A percentile compares a stretch with the other conserved stretches of the same genome.
Conservation (phyloP, 2,329 filamentous ascomycete genomes). For the Albifimbria verrucaria region DNA sequence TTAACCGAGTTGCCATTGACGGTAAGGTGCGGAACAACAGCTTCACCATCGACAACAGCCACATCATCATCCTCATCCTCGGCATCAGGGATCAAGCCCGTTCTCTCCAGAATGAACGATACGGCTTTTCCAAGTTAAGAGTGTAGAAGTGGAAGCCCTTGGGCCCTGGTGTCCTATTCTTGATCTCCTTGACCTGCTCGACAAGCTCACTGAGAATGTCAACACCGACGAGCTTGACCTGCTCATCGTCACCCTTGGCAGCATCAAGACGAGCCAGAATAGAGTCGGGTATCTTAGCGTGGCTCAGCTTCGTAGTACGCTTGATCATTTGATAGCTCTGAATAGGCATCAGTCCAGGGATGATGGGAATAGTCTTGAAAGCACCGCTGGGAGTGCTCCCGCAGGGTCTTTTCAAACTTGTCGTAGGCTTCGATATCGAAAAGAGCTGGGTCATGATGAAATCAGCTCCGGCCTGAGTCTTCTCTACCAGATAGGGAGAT, state of each 20-base stretch:
- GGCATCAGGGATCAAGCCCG: slow-evolving; percentile 71
- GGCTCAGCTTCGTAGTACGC: slow-evolving; percentile 89
- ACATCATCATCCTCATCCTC: slow-evolving; percentile 52
- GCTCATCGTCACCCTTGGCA: slow-evolving; percentile 76
- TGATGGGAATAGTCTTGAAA: slow-evolving; percentile 84
- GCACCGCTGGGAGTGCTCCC: slow-evolving; percentile 78
- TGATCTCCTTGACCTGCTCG: slow-evolving; percentile 67
- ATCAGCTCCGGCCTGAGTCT: slow-evolving; percentile 86
- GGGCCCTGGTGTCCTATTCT: slow-evolving; percentile 53
- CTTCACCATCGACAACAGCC: slow-evolving; percentile 44
- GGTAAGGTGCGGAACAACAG: slow-evolving; percentile 25
- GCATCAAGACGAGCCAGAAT: slow-evolving; percentile 68
- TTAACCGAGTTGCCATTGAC: slow-evolving; percentile 46
- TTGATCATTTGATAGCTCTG: slow-evolving; percentile 97
- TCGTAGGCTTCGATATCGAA: slow-evolving; percentile 85
- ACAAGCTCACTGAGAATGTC: slow-evolving; percentile 84
- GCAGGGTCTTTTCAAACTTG: slow-evolving; percentile 71
- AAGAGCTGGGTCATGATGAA: slow-evolving; percentile 99
- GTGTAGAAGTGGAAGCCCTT: slow-evolving; percentile 97
- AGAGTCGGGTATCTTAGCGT: slow-evolving; percentile 72
- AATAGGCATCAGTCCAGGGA: slow-evolving; percentile 95
- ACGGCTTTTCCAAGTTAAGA: slow-evolving; percentile 94
- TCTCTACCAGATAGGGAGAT: slow-evolving; percentile 89
- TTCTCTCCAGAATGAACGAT: slow-evolving; percentile 84
- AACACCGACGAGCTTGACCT: slow-evolving; percentile 75